Base-by-base conservation (phyloP, 306 rosid genomes). In the Trifolium pratense region DNA sequence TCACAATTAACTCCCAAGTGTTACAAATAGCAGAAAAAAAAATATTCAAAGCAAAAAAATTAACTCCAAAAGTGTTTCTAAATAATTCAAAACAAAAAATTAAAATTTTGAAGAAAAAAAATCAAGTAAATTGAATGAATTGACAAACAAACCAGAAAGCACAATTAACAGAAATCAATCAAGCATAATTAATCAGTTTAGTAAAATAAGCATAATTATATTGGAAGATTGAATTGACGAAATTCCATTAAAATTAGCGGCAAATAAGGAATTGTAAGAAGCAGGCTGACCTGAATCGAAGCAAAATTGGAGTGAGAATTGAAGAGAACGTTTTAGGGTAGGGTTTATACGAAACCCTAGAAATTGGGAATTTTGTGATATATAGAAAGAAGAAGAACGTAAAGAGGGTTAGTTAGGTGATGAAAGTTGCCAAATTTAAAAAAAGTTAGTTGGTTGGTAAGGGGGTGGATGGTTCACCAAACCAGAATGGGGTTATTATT, bases 261-360 rank as follows among this genome's bases (percentile, higher is more conserved):
- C 52, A 77, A 76, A 78, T 56, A 55, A 36, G 60, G 55, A 75
- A 51, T 37, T 14, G 14, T 21, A 26, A 67, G 9, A 49, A 77
- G 36, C 78, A 49, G 75, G 49, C 81, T 43, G 76, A 89, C 90
- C 97, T 87, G 84, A 76, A 82, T 68, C 26, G 3, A 70, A 36
- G 61, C 14, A 32, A 36, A 42, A 70, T 64, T 39, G 4, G 46
- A 36, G 42, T 66, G 56, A 39, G 3, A 74, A 23, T 31, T 11
- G 63, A 73, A 58, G 73, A 7, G 34, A 45, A 66, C 9, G 17
- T n/a, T 39, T 18, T 1, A 5, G 3, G 31, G 1, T 63, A 63
- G 79, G 82, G 85, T 68, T 68, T 66, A 71, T 0, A 8, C 51
- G 86, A 81, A 81, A 80, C 82, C 90, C 89, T 40, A 81, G 66